Evolutionary conservation across 148 eudicot species (phyloP).

Genomic region (Rhododendron griersonianum): DNA sequence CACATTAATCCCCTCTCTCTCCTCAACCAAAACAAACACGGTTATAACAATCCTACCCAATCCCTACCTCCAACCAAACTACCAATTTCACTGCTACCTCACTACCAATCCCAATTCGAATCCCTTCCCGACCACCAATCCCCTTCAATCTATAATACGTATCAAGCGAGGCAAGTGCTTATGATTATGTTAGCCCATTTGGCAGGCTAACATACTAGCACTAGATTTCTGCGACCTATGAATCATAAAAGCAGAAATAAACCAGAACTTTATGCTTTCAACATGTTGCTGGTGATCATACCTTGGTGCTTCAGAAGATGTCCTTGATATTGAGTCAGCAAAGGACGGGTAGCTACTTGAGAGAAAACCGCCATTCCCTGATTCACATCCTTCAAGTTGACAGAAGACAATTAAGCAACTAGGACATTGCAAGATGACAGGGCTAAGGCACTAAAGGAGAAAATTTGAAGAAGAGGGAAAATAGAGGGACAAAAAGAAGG

Average conservation of each 20-base stretch:
- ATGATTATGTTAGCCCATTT: background rate
- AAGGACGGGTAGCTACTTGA: slow-evolving; percentile 51
- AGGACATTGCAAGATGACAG: background rate
- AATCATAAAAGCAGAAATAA: background rate
- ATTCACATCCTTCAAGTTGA: slow-evolving; percentile 48
- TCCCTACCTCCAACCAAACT: background rate
- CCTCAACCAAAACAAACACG: background rate
- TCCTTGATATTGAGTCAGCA: slow-evolving; percentile 46
- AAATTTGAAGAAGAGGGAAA: background rate
- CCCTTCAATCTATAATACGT: background rate
- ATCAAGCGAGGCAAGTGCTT: background rate
- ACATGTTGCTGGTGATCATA: slow-evolving; percentile 12
- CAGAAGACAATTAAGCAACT: slow-evolving; percentile 16
- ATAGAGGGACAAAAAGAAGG: background rate
- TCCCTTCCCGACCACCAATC: background rate
- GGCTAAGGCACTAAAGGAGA: background rate
- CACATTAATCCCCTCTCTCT: background rate
- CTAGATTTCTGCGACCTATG: background rate
- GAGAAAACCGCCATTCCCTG: slow-evolving; percentile 51
- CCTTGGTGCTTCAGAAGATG: slow-evolving; percentile 80
- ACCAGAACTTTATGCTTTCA: background rate
- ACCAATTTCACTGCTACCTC: background rate
- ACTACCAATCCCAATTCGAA: background rate
- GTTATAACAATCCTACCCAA: background rate
- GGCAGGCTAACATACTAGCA: background rate